Evolutionary conservation across 345 rosid species (phyloP), one percentile per base, ranked within the genome.

Genomic region (Eucalyptus leucophloia): DNA sequence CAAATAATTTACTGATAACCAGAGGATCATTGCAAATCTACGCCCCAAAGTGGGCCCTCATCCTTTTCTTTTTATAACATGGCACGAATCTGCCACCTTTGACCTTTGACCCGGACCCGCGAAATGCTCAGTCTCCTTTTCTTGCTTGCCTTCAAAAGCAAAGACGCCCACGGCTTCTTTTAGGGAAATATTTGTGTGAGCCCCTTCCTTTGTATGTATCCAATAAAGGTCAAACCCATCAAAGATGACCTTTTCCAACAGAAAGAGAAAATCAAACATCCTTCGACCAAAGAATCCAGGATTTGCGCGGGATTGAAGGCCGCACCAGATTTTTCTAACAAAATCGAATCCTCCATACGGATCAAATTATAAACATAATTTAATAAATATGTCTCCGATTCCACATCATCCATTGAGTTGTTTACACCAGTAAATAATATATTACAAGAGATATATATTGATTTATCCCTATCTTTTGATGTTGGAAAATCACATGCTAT

Each of bases 401-500:
- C 18, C 69, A 62, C 34, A 12, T 13, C 8, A 6, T 3, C 15
- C 28, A 30, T 62, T 30, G 24, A 67, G 77, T 34, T 32, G 3
- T 69, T 32, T 17, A 17, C 7, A 0, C 12, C 1, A 1, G 7
- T n/a, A 67, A 19, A 67, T 32, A 8, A 8, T 4, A 37, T n/a
- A 19, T 67, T 8, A 17, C 2, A 1, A 65, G 11, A 65, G 6
- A 30, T n/a, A 15, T n/a, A 14, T 17, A 65, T n/a, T n/a, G 8
- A 5, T n/a, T n/a, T n/a, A n/a, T n/a, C 37, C 37, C 4, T 2
- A 16, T 16, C 37, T 15, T 65, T 15, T n/a, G 19, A 65, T n/a
- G 37, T 67, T 32, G 19, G 24, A 32, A 67, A 17, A 67, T 67
- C 23, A 32, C 19, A 69, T 10, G 6, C 10, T 34, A 34, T 34